Evolutionary conservation across 495 filamentous ascomycete species (phyloP).

Genomic region (Daldinia loculata): DNA sequence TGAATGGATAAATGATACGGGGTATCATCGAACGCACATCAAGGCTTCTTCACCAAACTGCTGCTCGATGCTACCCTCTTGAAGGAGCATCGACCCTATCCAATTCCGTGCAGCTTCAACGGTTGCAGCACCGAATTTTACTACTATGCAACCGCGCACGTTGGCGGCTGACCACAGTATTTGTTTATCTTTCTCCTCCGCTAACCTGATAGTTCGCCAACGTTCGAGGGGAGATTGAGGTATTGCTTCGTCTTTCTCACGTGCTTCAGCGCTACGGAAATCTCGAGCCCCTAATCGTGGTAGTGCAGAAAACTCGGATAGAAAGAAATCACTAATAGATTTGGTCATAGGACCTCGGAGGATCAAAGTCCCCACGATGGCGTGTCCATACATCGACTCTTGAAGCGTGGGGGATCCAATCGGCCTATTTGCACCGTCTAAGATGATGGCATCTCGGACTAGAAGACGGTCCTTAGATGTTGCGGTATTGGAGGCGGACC

Average conservation of each 20-base stretch:
- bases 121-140: slow-evolving; percentile 76
- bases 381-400: slow-evolving; percentile 69
- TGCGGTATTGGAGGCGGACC: slow-evolving; percentile 51
- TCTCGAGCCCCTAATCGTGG: slow-evolving; percentile 87
- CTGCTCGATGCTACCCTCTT: slow-evolving; percentile 58
- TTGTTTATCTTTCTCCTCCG: slow-evolving; percentile 64
- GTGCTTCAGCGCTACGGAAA: slow-evolving; percentile 63
- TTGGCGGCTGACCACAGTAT: slow-evolving; percentile 87
- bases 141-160: slow-evolving; percentile 82
- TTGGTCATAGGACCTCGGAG: slow-evolving; percentile 77
- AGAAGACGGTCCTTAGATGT: slow-evolving; percentile 66
- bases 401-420: slow-evolving; percentile 49
- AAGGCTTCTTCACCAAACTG: slow-evolving; percentile 61
- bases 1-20: background rate
- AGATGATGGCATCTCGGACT: slow-evolving; percentile 80
- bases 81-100: slow-evolving; percentile 61
- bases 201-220: slow-evolving; percentile 55
- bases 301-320: slow-evolving; percentile 75
- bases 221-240: slow-evolving; percentile 49
- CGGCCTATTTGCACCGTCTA: slow-evolving; percentile 63
- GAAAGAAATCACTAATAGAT: slow-evolving; percentile 70
- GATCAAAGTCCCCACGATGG: slow-evolving; percentile 83
- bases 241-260: slow-evolving; percentile 53
- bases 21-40: slow-evolving; percentile 57
- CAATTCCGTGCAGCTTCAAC: slow-evolving; percentile 61